Evolutionary conservation across 768 basidiomycete species (phyloP).

Genomic region (Hebeloma cylindrosporum): DNA sequence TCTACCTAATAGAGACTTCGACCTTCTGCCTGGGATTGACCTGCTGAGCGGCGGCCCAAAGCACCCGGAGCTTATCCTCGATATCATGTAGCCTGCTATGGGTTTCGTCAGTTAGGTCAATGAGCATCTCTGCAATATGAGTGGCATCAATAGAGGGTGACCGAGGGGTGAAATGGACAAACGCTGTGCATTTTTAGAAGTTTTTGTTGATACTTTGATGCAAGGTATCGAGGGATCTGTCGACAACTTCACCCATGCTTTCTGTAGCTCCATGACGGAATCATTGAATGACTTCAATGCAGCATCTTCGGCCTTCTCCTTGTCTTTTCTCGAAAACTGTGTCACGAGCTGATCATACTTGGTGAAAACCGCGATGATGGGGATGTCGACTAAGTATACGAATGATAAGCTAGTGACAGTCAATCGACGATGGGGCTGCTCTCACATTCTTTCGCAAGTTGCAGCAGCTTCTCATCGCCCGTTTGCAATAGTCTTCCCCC

Average conservation of each 20-base stretch:
- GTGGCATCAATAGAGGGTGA: no score
- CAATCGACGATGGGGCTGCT: not conserved
- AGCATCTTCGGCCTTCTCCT: not conserved
- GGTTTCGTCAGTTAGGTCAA: no score
- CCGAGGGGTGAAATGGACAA: no score
- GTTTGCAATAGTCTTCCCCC: conserved; percentile 19
- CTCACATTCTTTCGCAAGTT: conserved; percentile 15
- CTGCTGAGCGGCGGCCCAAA: conserved; percentile 17
- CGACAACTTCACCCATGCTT: conserved; percentile 1
- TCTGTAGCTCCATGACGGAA: not conserved
- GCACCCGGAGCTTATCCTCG: not conserved
- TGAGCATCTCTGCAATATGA: no score
- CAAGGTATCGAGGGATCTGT: no score
- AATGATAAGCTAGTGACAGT: not conserved
- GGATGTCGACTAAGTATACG: conserved; percentile 20
- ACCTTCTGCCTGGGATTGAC: conserved; percentile 15
- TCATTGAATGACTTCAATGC: no score
- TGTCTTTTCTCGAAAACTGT: conserved; percentile 1
- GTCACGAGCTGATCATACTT: conserved; percentile 29
- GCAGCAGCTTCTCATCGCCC: conserved; percentile 26
- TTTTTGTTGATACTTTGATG: no score
- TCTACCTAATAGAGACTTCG: conserved; percentile 16
- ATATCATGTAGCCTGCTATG: not conserved
- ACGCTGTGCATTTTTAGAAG: no score
- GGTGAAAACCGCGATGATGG: conserved; percentile 32